Conservation (phyloP, 2,329 filamentous ascomycete genomes). For the Akanthomyces muscarius region DNA sequence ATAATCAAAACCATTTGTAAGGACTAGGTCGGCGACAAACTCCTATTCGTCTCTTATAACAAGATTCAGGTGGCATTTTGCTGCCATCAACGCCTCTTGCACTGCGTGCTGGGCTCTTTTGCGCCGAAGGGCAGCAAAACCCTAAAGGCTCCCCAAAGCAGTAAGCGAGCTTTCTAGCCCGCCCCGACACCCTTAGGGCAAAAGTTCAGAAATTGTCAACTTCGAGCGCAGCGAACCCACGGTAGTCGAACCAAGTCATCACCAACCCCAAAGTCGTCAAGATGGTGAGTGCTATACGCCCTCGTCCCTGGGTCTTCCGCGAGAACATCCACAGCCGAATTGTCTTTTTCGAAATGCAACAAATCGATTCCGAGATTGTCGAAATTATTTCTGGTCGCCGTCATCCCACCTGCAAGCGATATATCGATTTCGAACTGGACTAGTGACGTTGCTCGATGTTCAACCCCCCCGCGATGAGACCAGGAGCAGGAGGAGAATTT, state of each 20-base stretch:
- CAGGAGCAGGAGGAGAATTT: background rate
- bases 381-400: background rate
- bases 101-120: background rate
- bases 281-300: slow-evolving; percentile 46
- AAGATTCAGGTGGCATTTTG: background rate
- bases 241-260: slow-evolving; percentile 48
- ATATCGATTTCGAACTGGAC: slow-evolving; percentile 11
- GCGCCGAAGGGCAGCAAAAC: slow-evolving; percentile 36
- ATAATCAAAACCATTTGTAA: background rate
- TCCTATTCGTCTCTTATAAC: background rate
- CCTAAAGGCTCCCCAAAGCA: slow-evolving; percentile 36
- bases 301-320: slow-evolving; percentile 19
- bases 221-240: slow-evolving; percentile 43
- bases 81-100: background rate
- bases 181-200: slow-evolving; percentile 36
- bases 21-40: too few species aligned
- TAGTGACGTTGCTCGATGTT: slow-evolving; percentile 1
- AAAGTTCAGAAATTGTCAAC: slow-evolving; percentile 47
- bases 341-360: slow-evolving; percentile 22
- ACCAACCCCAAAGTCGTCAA: slow-evolving; percentile 50
- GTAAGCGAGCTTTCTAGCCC: slow-evolving; percentile 44
- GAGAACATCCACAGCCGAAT: slow-evolving; percentile 4
- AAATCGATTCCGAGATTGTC: background rate
- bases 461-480: background rate
- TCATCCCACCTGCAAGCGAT: background rate